Evolutionary conservation across 371 early-diverging fungal species (phyloP), one percentile per base, ranked within the genome.

Genomic region (Lichtheimia ornata): DNA sequence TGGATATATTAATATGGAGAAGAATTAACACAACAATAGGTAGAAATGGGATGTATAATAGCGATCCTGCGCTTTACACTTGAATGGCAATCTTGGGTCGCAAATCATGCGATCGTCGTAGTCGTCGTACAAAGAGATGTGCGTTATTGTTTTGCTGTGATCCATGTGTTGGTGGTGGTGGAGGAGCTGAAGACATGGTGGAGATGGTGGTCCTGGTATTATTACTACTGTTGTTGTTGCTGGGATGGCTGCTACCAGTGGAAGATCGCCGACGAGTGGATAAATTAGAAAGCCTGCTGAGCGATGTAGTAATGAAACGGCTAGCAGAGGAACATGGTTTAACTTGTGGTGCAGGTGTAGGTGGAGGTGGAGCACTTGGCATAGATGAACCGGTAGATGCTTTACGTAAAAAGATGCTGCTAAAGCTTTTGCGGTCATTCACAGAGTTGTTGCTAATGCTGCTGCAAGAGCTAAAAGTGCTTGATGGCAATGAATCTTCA

Each of bases 261-360:
- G 35, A 35, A 9, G 35, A 35, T 9, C 35, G 35, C 35, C 35
- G 35, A 35, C 35, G 35, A 35, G 35, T 35, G 35, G 35, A 57
- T 30, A 49, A 57, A 1, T 52, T 53, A 15, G 61, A 60, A 13
- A 44, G 53, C 25, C 51, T 52, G n/a, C 61, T 60, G 11, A 60
- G 11, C 4, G 61, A 60, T 12, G 61, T 60, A 35, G 53, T 40
- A 14, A 60, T 52, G 20, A 60, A 60, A n/a, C 61, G 53, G 44
- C 61, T 60, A 7, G 61, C 61, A 41, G 61, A 60, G 2, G 61
- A 53, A 15, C 53, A 53, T 11, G 51, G 61, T 27, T 43, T 41
- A 4, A 53, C 53, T 5, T 35, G 61, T 45, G 53, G 58, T 2
- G 47, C 24, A 2, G 49, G 44, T 4, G 58, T 11, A 2, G 7